These are phyloP conservation scores for Huntiella moniliformis DNA, from an alignment of 2,329 filamentous ascomycete genomes.

Conservation along the genomic window DNA sequence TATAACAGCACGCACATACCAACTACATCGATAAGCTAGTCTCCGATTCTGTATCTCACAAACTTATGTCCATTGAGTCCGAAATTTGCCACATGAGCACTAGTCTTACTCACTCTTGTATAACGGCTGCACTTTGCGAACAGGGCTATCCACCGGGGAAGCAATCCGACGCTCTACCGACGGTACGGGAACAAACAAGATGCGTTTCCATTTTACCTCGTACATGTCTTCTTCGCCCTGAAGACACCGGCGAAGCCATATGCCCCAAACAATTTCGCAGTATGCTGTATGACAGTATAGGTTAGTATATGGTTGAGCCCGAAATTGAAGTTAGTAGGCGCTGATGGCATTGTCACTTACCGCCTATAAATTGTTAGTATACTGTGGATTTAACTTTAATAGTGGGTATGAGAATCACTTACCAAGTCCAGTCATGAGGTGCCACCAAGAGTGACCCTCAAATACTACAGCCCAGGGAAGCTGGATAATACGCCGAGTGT, in stretches of 20 bases:
- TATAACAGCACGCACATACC: background rate
- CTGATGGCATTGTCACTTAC: background rate
- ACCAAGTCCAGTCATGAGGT: constrained; percentile 63
- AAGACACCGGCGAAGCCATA: constrained; percentile 62
- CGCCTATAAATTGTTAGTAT: background rate
- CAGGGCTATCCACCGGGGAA: too few relatives aligned
- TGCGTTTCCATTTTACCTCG: constrained; percentile 47
- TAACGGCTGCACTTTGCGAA: background rate
- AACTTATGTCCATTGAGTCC: too few relatives aligned
- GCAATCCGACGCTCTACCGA: constrained; percentile 2
- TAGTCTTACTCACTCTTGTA: constrained; percentile 4
- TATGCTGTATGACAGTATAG: constrained; percentile 33
- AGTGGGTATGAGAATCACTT: constrained; percentile 3
- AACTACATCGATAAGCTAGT: background rate
- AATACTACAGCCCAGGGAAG: constrained; percentile 66
- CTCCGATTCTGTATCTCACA: background rate
- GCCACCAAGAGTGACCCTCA: constrained; percentile 42
- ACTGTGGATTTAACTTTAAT: background rate
- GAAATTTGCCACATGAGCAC: too few relatives aligned
- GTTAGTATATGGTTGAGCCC: background rate
- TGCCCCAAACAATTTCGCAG: constrained; percentile 67
- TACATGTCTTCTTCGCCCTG: constrained; percentile 57
- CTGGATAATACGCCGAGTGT: constrained; percentile 47
- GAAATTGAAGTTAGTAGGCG: background rate
- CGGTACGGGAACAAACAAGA: constrained; percentile 21